Conservation (phyloP, 108 stramenopile genomes). For the Skeletonema menzelii region DNA sequence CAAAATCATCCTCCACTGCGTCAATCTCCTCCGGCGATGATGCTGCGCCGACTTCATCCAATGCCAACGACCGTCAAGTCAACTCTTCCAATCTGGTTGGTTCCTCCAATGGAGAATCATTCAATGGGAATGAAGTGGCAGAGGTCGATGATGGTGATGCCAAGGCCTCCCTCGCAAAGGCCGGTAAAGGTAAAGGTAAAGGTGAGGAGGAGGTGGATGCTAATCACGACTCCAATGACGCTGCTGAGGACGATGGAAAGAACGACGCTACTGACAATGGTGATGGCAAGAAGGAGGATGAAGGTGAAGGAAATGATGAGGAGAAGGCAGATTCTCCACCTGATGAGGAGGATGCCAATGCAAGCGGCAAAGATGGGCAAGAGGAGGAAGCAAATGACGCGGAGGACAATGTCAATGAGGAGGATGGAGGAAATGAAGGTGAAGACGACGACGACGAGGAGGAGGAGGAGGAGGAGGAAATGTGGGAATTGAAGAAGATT, state of each 20-base stretch:
- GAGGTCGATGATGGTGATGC: not conserved
- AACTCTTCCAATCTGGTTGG: not conserved
- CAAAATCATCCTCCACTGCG: not conserved
- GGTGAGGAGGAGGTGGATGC: not conserved
- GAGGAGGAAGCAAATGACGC: slow-evolving; percentile 4
- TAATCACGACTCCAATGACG: not conserved
- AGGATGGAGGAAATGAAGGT: slow-evolving; percentile 45
- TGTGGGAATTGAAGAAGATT: slow-evolving; percentile 48
- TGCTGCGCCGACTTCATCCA: not conserved
- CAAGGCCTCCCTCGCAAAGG: not conserved
- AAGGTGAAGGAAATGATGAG: not conserved
- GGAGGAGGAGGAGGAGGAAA: slow-evolving; percentile 33
- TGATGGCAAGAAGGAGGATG: not conserved
- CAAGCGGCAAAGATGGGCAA: slow-evolving; percentile 3
- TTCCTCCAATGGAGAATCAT: not conserved
- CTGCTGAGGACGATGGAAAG: not conserved
- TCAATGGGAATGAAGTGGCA: not conserved
- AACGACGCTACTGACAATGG: not conserved
- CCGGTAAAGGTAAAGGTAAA: not conserved
- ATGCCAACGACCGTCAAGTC: not conserved
- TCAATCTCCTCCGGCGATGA: not conserved
- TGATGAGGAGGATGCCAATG: not conserved
- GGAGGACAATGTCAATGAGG: slow-evolving; percentile 35
- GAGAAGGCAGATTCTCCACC: not conserved
- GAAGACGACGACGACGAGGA: slow-evolving; percentile 2